phyloP scores from a whole-genome alignment of 2,329 filamentous ascomycete genomes.

The Colletotrichum sp. region DNA sequence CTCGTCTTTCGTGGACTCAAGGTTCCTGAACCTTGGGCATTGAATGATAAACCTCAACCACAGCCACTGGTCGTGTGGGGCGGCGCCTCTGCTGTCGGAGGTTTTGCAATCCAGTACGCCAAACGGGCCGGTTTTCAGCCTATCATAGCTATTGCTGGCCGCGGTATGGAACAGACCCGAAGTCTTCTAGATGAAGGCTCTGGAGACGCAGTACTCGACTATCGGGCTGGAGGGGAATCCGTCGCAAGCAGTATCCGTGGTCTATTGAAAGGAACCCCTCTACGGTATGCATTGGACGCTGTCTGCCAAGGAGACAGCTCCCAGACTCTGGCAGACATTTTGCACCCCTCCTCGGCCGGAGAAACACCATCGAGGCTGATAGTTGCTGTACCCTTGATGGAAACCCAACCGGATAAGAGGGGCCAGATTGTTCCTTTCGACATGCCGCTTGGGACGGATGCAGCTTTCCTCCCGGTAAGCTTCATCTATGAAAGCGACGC shows the following conservation, averaged over 20 bases:
- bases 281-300: neutral
- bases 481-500: neutral
- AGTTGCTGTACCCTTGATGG: neutral
- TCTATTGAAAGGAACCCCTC: fast-evolving
- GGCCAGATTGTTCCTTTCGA: neutral
- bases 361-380: neutral
- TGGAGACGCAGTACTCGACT: conserved; percentile 27
- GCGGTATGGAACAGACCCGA: conserved; percentile 17
- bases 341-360: neutral
- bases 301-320: neutral
- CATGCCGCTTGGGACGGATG: neutral
- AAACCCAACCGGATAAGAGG: neutral
- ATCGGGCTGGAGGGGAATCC: conserved; percentile 1
- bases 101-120: conserved; percentile 64
- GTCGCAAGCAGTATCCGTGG: neutral
- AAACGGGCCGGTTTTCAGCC: conserved; percentile 57
- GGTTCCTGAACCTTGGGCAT: conserved; percentile 54
- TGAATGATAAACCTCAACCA: conserved; percentile 29
- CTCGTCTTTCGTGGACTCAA: conserved; percentile 51
- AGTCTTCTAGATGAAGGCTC: conserved; percentile 16
- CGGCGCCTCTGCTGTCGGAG: conserved; percentile 56
- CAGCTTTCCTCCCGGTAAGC: neutral
- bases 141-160: conserved; percentile 61
- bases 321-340: neutral
- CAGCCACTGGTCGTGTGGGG: conserved; percentile 51